phyloP scores from a whole-genome alignment of 345 rosid genomes.

The Sisymbrium irio region DNA sequence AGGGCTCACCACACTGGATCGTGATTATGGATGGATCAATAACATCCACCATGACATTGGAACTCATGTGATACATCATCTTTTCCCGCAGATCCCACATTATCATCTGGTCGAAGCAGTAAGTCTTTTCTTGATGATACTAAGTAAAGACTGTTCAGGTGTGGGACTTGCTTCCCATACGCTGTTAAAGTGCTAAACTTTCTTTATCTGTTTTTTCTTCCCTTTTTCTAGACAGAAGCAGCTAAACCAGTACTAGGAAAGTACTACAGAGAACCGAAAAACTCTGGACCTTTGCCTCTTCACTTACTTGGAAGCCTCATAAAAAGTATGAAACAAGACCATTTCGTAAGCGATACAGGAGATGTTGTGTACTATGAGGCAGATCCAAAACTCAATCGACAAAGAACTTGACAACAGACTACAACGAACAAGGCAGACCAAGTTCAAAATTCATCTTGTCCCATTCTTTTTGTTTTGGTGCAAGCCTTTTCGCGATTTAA shows the following conservation, averaged over 20 bases:
- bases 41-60: slow-evolving; percentile 96
- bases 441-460: background rate
- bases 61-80: slow-evolving; percentile 90
- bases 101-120: slow-evolving; percentile 90
- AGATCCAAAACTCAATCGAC: slow-evolving; percentile 42
- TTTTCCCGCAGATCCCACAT: slow-evolving; percentile 96
- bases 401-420: slow-evolving; percentile 20
- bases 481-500: background rate
- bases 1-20: slow-evolving; percentile 89
- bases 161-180: background rate
- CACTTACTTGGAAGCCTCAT: slow-evolving; percentile 50
- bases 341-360: slow-evolving; percentile 68
- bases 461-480: slow-evolving; percentile 1
- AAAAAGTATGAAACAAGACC: slow-evolving; percentile 63
- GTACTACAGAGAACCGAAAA: slow-evolving; percentile 71
- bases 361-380: slow-evolving; percentile 66
- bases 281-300: slow-evolving; percentile 59
- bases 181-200: background rate
- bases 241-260: slow-evolving; percentile 71
- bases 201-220: background rate
- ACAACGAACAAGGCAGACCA: background rate
- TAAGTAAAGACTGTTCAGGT: background rate
- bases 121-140: slow-evolving; percentile 65
- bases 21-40: slow-evolving; percentile 79
- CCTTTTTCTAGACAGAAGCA: slow-evolving; percentile 57